Base-by-base conservation (phyloP, 495 filamentous ascomycete genomes). In the Gamarada debralockiae region DNA sequence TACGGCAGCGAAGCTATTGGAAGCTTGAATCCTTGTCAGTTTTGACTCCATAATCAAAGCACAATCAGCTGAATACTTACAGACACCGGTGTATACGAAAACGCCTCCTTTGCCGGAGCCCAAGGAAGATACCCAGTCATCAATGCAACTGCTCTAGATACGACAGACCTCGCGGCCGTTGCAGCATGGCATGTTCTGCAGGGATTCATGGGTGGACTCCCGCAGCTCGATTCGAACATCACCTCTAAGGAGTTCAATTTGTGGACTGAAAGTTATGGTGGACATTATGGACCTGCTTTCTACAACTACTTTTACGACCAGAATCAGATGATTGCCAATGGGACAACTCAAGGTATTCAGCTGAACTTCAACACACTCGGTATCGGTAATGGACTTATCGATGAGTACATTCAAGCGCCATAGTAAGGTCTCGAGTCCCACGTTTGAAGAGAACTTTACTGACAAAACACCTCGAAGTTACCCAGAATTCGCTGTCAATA, bases 361-460 rank as follows among this genome's bases (percentile, higher is more conserved):
- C 59, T 77, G 8, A 60, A 65, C 29, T 63, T 76, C 29, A 64
- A 72, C 52, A 67, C 68, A 7, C 57, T 75, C 1, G 59, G 68
- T 12, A 67, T 74, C 21, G 50, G 80, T 31, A 87, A 87, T 59
- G 83, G 81, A 24, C 84, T 82, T 50, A 72, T 85, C 44, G 82
- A 87, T 65, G 67, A 74, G 29, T 56, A 73, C 14, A 72, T 76
- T 4, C 82, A 87, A 68, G 70, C 67, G 20, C 71, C 74, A 5
- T 71, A 50, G 47, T 50, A 10, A 50, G 47, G 23, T 9, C 23
- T 15, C 27, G 7, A 24, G 34, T 39, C 10, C 14, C 18, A 24
- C 21, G 2, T 36, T 6, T 24, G n/a, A n/a, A n/a, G 23, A 24
- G 42, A 18, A 17, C 23, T 8, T 24, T 18, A 13, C 42, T 18